phyloP scores from a whole-genome alignment of 1,284 basidiomycete genomes.

The Marasmius tenuissimus region DNA sequence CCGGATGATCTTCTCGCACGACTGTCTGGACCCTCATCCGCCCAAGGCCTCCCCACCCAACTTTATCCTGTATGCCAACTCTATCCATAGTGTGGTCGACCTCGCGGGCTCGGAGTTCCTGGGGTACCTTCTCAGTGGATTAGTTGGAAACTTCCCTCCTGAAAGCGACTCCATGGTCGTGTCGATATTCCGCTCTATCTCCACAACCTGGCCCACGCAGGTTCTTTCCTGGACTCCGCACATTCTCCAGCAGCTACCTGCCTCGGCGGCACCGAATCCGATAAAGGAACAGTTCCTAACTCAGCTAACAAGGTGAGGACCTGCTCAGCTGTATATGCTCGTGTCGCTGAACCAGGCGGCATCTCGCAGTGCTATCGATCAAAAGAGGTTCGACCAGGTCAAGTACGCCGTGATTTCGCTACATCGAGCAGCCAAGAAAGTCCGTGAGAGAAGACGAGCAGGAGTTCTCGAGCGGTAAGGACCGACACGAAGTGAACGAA shows the following conservation, averaged over 20 bases:
- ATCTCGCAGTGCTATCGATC: conserved; percentile 56
- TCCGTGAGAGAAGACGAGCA: conserved; percentile 63
- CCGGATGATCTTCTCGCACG: conserved; percentile 71
- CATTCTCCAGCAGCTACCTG: conserved; percentile 72
- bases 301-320: conserved; percentile 69
- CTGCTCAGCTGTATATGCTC: conserved; percentile 18
- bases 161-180: conserved; percentile 78
- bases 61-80: conserved; percentile 60
- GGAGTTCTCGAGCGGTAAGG: conserved; percentile 39
- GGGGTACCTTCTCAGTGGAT: conserved; percentile 72
- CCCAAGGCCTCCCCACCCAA: conserved; percentile 56
- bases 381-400: conserved; percentile 70
- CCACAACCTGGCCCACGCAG: conserved; percentile 65
- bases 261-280: conserved; percentile 57
- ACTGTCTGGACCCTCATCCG: conserved; percentile 50
- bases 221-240: conserved; percentile 73
- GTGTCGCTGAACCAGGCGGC: conserved; percentile 3
- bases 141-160: conserved; percentile 87
- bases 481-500: conserved; percentile 8
- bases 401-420: conserved; percentile 72
- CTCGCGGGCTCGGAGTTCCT: conserved; percentile 77
- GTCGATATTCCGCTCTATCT: conserved; percentile 75
- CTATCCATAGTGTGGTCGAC: conserved; percentile 69
- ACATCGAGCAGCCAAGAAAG: conserved; percentile 67
- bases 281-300: conserved; percentile 77